These are phyloP conservation scores for Dactylonectria macrodidyma DNA, from an alignment of 2,329 filamentous ascomycete genomes.

Conservation along the genomic window DNA sequence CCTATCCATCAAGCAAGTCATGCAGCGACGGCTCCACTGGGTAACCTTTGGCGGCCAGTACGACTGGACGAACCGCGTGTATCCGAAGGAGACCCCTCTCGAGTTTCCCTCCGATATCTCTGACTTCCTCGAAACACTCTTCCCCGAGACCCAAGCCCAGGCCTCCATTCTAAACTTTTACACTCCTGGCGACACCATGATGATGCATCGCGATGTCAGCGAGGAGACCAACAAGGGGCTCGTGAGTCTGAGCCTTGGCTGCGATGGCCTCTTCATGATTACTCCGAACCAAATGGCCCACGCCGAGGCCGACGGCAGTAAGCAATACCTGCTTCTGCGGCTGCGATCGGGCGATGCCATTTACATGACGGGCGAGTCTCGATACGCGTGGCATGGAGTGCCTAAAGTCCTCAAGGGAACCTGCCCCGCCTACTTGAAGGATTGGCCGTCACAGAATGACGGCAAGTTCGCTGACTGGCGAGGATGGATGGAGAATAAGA, in stretches of 20 bases:
- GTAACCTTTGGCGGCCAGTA: constrained; percentile 96
- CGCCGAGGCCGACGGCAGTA: constrained; percentile 49
- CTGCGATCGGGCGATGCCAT: constrained; percentile 90
- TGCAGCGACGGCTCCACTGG: constrained; percentile 91
- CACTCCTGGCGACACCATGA: constrained; percentile 89
- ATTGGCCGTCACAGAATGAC: constrained; percentile 77
- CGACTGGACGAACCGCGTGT: constrained; percentile 91
- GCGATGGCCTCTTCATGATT: constrained; percentile 90
- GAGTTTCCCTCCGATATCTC: constrained; percentile 83
- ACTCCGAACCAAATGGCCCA: constrained; percentile 67
- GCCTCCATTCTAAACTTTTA: constrained; percentile 97
- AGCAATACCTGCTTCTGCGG: constrained; percentile 72
- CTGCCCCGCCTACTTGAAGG: constrained; percentile 80
- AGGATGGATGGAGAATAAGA: constrained; percentile 90
- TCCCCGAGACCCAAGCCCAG: constrained; percentile 84
- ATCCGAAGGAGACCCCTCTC: constrained; percentile 78
- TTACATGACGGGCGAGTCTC: constrained; percentile 86
- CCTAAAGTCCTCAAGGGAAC: constrained; percentile 86
- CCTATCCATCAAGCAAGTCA: constrained; percentile 77
- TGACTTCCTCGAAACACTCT: constrained; percentile 76
- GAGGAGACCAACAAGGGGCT: constrained; percentile 85
- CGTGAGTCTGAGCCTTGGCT: constrained; percentile 90
- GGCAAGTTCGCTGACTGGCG: constrained; percentile 77
- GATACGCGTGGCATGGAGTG: constrained; percentile 96
- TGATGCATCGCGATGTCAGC: constrained; percentile 93